These are phyloP conservation scores for Inonotus obliquus DNA, from an alignment of 1,284 basidiomycete species.

Conservation along the genomic window DNA sequence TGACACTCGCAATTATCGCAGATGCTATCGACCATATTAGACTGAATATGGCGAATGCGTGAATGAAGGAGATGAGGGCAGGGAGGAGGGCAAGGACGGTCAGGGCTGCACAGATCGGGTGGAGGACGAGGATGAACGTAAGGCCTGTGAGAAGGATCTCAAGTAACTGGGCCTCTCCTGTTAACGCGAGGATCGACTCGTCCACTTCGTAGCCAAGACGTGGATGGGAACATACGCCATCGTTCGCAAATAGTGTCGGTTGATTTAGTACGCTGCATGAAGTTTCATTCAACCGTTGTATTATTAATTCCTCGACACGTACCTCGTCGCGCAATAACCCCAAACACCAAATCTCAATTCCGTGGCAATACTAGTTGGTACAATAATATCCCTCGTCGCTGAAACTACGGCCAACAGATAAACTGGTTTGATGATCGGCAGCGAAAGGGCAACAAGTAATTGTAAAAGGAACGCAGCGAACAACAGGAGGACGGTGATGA, in stretches of 20 bases:
- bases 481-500: slow-evolving; percentile 41
- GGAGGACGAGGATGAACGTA: slow-evolving; percentile 46
- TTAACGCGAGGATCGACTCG: slow-evolving; percentile 37
- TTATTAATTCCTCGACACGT: slow-evolving; percentile 12
- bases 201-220: slow-evolving; percentile 42
- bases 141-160: slow-evolving; percentile 50
- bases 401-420: slow-evolving; percentile 60
- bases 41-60: slow-evolving; percentile 48
- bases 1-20: slow-evolving; percentile 46
- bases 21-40: slow-evolving; percentile 54
- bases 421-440: slow-evolving; percentile 68
- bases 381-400: slow-evolving; percentile 29
- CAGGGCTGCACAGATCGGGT: slow-evolving; percentile 53
- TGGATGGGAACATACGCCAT: slow-evolving; percentile 51
- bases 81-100: slow-evolving; percentile 49
- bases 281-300: background rate
- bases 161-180: slow-evolving; percentile 41
- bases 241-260: slow-evolving; percentile 28
- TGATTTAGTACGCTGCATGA: slow-evolving; percentile 28
- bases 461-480: slow-evolving; percentile 61
- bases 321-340: slow-evolving; percentile 66
- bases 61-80: slow-evolving; percentile 28
- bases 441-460: slow-evolving; percentile 66
- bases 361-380: slow-evolving; percentile 50
- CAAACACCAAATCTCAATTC: slow-evolving; percentile 68